phyloP scores from a whole-genome alignment of 2,329 filamentous ascomycete genomes.

The Daldinia eschscholtzii region DNA sequence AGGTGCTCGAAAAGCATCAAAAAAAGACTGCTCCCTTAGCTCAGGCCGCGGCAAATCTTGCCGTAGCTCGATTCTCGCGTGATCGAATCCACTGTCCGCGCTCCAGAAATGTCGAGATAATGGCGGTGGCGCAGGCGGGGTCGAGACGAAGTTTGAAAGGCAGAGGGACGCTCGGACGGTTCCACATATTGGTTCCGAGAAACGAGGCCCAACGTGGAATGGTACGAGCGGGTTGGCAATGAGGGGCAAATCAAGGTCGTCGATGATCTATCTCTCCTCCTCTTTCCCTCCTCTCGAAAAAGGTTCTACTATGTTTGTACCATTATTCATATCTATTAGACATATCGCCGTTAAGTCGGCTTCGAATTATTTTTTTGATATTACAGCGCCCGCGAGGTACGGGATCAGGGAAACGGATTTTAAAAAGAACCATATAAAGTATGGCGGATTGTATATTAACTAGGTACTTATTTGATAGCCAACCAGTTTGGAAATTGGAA shows the following conservation, averaged over 20 bases:
- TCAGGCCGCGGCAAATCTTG: constrained; percentile 4
- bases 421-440: constrained; percentile 3
- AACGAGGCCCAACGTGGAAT: constrained; percentile 8
- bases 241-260: background rate
- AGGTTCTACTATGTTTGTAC: background rate
- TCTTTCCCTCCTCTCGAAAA: background rate
- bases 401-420: constrained; percentile 9
- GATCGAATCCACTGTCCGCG: background rate
- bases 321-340: constrained; percentile 3
- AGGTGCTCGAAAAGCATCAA: background rate
- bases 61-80: constrained; percentile 4
- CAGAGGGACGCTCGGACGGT: background rate
- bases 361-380: background rate
- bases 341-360: constrained; percentile 1
- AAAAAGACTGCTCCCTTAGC: background rate
- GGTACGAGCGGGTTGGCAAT: constrained; percentile 5
- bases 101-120: constrained; percentile 14
- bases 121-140: constrained; percentile 6
- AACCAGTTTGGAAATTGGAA: constrained; percentile 9
- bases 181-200: background rate
- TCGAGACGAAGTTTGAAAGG: constrained; percentile 5
- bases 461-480: background rate
- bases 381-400: background rate
- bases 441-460: constrained; percentile 7
- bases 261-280: background rate